Percentiles rank a stretch among this genome's conserved stretches.
Conservation (phyloP, 768 basidiomycete species). For the Podaxis sp. region DNA sequence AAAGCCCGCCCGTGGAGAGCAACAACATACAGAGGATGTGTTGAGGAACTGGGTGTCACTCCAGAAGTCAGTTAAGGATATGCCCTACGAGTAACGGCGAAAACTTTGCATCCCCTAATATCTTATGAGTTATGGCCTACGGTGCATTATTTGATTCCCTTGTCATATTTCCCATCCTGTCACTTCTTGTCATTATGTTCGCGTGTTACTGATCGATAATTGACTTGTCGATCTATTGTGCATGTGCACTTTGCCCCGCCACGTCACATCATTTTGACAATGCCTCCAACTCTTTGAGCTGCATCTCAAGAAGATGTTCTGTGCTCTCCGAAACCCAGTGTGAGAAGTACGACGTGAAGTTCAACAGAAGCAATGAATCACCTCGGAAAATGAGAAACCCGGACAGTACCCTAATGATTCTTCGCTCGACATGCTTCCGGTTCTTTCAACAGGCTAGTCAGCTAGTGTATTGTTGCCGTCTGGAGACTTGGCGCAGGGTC, state of each 20-base stretch:
- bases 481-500: no score
- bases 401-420: no score
- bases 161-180: neutral
- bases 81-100: conserved; percentile 76
- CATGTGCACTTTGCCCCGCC: neutral
- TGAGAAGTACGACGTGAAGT: no score
- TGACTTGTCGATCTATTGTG: neutral
- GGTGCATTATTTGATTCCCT: neutral
- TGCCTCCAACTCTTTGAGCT: no score
- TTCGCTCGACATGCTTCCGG: no score
- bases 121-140: neutral
- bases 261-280: neutral
- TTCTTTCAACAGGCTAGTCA: no score
- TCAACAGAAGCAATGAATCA: no score
- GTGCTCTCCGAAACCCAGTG: no score
- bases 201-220: neutral
- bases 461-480: no score
- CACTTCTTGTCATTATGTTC: no score
- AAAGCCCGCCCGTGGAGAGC: conserved; percentile 74
- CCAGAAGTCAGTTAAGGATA: conserved; percentile 65
- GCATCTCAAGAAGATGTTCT: no score
- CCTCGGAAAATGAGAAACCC: no score
- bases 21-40: conserved; percentile 61
- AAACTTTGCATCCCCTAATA: neutral
- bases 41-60: conserved; percentile 75